Conservation (phyloP, 805 yeast species). For the Ogataea pini region DNA sequence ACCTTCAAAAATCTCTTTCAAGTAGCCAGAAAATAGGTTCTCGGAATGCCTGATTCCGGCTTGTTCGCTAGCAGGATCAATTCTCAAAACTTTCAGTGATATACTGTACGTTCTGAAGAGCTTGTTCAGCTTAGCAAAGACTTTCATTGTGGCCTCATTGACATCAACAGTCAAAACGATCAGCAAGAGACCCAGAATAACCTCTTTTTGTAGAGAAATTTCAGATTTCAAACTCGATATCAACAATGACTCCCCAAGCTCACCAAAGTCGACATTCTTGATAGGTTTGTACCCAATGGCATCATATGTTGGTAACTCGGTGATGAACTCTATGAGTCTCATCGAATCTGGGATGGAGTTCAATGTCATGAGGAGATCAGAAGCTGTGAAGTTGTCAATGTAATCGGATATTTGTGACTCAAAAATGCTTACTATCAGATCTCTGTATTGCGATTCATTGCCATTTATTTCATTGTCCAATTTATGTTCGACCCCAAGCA, state of each 20-base stretch:
- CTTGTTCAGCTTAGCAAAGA: constrained; percentile 23
- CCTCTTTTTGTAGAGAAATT: constrained; percentile 19
- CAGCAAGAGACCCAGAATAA: constrained; percentile 30
- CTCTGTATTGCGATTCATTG: constrained; percentile 27
- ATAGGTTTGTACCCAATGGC: constrained; percentile 22
- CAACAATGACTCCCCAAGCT: constrained; percentile 27
- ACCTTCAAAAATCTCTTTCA: constrained; percentile 20
- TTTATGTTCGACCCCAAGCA: constrained; percentile 35
- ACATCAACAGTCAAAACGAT: constrained; percentile 36
- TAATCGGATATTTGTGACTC: constrained; percentile 41
- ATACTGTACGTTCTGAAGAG: constrained; percentile 17
- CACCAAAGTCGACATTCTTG: constrained; percentile 25
- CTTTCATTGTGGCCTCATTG: constrained; percentile 26
- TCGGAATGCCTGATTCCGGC: neutral
- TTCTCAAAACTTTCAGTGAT: constrained; percentile 9
- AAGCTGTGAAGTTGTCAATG: constrained; percentile 41
- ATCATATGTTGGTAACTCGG: constrained; percentile 31
- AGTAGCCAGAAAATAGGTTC: constrained; percentile 14
- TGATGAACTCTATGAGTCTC: constrained; percentile 39
- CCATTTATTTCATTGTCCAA: constrained; percentile 37
- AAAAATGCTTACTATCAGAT: constrained; percentile 42
- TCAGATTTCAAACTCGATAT: constrained; percentile 23
- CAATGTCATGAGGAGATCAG: constrained; percentile 42
- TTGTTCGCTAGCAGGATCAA: constrained; percentile 5
- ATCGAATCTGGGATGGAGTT: constrained; percentile 40